Evolutionary conservation across 1,284 basidiomycete species (phyloP), one percentile per base, ranked within the genome.

Genomic region (Cystobasidium pallidum): DNA sequence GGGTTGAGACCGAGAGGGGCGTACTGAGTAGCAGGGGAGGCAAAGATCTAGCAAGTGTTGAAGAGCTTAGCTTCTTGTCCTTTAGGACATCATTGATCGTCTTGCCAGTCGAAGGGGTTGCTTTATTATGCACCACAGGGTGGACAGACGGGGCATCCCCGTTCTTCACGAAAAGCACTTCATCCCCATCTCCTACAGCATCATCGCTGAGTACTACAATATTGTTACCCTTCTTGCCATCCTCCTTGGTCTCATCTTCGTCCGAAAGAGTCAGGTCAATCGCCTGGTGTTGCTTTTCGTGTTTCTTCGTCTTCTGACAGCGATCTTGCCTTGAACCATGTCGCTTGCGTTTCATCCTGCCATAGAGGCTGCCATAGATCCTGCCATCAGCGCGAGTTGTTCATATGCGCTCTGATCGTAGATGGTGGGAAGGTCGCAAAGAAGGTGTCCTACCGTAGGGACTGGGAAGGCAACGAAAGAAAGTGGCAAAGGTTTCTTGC

Each of bases 21-120:
- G 63, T 67, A 41, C 49, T 70, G 10, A 72, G 58, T 7, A 63
- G 21, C 19, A 74, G 36, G 2, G 70, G 70, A n/a, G 73, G 63
- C 32, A 72, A 39, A 8, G 32, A 39, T 32, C 36, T 45, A 17
- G 63, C 41, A n/a, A 17, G 15, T 24, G 68, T 7, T 6, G 26
- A 3, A 2, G 68, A 10, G 19, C n/a, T 45, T 28, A n/a, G 3
- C 6, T 36, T 21, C 30, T 34, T 62, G 58, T 70, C 67, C 19
- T 52, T 59, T 11, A 70, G 30, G 2, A 70, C 45, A 36, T 62
- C 58, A 62, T 52, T 54, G 32, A 41, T 41, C 19, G 32, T 52
- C 51, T 66, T 66, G 49, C 30, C 28, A 6, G n/a, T 47, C 11
- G 58, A 43, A 11, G 24, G 15, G 7, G n/a, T 8, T 10, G 58